phyloP scores from a whole-genome alignment of 2,329 filamentous ascomycete genomes.

The Clonostachys chloroleuca region DNA sequence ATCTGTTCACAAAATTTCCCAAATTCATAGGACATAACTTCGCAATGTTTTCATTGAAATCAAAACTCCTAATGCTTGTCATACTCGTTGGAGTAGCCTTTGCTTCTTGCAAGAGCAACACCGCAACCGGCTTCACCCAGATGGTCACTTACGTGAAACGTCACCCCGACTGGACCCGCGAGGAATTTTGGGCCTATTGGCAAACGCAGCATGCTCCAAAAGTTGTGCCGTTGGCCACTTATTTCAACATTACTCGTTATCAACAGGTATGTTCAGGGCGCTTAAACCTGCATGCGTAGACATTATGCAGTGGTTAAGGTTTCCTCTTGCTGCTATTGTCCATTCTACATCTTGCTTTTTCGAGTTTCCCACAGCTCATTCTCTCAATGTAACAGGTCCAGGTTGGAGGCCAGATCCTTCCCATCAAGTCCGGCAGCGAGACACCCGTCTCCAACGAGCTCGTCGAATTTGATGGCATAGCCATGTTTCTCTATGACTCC shows the following conservation, averaged over 20 bases:
- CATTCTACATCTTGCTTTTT: not conserved
- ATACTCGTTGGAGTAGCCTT: too few species aligned
- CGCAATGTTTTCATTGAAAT: too few species aligned
- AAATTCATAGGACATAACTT: too few species aligned
- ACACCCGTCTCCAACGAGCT: constrained; percentile 10
- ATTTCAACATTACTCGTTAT: constrained; percentile 18
- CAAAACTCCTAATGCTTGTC: too few species aligned
- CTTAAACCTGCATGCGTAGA: too few species aligned
- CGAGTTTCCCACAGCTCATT: not conserved
- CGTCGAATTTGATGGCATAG: constrained; percentile 18
- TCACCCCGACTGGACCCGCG: constrained; percentile 11
- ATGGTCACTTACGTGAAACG: constrained; percentile 22
- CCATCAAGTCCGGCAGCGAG: constrained; percentile 9
- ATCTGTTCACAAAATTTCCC: too few species aligned
- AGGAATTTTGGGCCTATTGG: constrained; percentile 21
- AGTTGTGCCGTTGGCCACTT: constrained; percentile 14
- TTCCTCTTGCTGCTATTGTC: not conserved
- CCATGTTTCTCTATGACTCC: constrained; percentile 18
- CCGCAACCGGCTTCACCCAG: constrained; percentile 13
- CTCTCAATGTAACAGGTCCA: constrained; percentile 9
- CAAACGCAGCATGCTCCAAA: constrained; percentile 19
- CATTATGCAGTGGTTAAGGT: too few species aligned
- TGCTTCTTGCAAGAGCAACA: constrained; percentile 26
- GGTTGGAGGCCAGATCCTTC: constrained; percentile 15
- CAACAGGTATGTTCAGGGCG: constrained; percentile 13